phyloP scores from a whole-genome alignment of 169 alveolate genomes.

The Babesia ovis region DNA sequence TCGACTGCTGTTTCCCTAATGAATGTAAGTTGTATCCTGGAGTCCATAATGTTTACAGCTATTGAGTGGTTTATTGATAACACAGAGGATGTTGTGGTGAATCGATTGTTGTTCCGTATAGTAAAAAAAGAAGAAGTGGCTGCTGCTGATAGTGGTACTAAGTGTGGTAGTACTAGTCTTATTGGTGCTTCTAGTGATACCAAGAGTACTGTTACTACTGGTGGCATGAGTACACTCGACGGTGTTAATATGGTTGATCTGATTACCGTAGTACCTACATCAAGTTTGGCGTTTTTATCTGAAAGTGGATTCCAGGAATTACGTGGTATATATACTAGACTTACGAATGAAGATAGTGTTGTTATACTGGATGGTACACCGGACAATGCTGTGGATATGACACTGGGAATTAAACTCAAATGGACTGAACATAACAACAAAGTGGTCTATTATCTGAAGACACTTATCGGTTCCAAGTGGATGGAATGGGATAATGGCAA shows the following conservation, averaged over 20 bases:
- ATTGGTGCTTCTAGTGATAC: background rate
- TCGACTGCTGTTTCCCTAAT: constrained; percentile 67
- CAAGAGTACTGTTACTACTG: background rate
- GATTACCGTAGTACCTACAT: background rate
- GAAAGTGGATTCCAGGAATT: background rate
- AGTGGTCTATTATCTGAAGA: constrained; percentile 50
- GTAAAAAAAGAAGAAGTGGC: constrained; percentile 16
- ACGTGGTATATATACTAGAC: background rate
- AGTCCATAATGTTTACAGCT: constrained; percentile 4
- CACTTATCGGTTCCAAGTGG: constrained; percentile 39
- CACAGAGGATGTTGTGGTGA: constrained; percentile 31
- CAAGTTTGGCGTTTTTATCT: background rate
- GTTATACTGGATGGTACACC: background rate
- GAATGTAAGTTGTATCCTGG: constrained; percentile 6
- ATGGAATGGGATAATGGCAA: constrained; percentile 48
- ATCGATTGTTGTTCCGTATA: constrained; percentile 53
- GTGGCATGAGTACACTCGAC: background rate
- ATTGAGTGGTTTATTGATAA: constrained; percentile 62
- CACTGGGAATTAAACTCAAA: constrained; percentile 7
- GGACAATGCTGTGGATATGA: background rate
- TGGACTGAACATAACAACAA: constrained; percentile 60
- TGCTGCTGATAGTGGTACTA: background rate
- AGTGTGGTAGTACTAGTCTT: background rate
- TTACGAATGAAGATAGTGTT: background rate
- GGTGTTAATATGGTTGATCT: background rate